Conservation (phyloP, 768 basidiomycete species). For the Suillus ampliporus region DNA sequence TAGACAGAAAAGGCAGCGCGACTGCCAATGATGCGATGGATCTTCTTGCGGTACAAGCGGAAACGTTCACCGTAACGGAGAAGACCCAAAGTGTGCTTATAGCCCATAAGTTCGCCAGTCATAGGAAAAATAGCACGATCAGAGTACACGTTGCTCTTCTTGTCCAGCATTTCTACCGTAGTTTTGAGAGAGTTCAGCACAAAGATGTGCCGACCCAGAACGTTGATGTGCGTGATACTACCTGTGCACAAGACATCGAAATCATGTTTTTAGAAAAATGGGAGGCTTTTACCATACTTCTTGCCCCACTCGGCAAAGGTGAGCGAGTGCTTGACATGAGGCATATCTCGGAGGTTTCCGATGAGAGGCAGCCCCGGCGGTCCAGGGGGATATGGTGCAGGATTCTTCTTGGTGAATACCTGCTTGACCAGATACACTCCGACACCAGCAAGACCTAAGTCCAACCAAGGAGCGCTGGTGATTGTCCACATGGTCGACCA, state of each 20-base stretch:
- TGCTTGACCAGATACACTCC: conserved; percentile 16
- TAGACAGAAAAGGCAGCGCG: conserved; percentile 15
- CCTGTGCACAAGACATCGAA: conserved; percentile 27
- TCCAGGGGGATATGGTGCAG: conserved; percentile 23
- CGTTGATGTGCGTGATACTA: conserved; percentile 16
- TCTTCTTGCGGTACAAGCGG: conserved; percentile 21
- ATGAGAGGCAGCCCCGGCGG: conserved; percentile 45
- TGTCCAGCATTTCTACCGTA: conserved; percentile 56
- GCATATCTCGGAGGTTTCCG: conserved; percentile 61
- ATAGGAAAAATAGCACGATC: conserved; percentile 9
- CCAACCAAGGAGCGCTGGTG: neutral
- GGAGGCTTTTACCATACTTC: conserved; percentile 48
- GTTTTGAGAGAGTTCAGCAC: conserved; percentile 54
- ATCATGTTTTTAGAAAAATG: conserved; percentile 1
- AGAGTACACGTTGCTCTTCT: conserved; percentile 59
- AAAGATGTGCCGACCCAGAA: conserved; percentile 53
- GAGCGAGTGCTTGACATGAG: conserved; percentile 53
- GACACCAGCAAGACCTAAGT: conserved; percentile 23
- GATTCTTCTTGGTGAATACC: conserved; percentile 8
- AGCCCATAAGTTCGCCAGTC: conserved; percentile 26
- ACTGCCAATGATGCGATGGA: conserved; percentile 17
- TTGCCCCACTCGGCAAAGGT: conserved; percentile 59
- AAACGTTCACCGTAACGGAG: conserved; percentile 14
- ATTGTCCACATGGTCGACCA: neutral
- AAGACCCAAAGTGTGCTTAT: conserved; percentile 12